These are phyloP conservation scores for Diaporthe ilicicola DNA, from an alignment of 2,329 filamentous ascomycete species.

Conservation along the genomic window DNA sequence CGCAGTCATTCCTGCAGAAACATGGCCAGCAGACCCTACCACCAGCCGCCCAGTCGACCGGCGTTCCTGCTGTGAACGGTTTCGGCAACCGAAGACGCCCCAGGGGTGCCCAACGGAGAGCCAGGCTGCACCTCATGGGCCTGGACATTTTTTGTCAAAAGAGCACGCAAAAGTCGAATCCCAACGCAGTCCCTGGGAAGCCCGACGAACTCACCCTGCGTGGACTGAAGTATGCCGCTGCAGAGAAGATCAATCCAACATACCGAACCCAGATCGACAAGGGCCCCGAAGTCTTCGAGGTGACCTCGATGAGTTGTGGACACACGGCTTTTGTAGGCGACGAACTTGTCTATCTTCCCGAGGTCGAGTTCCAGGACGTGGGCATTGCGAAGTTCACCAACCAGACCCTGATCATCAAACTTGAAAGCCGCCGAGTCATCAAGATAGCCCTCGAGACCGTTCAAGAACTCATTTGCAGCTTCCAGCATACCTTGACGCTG, in stretches of 20 bases:
- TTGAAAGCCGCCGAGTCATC: slow-evolving; percentile 44
- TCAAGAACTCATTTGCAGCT: slow-evolving; percentile 52
- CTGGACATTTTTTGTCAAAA: slow-evolving; percentile 41
- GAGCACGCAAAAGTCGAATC: slow-evolving; percentile 22
- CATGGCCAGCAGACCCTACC: slow-evolving; percentile 39
- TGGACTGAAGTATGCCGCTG: slow-evolving; percentile 34
- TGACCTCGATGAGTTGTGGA: slow-evolving; percentile 47
- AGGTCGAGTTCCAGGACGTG: slow-evolving; percentile 45
- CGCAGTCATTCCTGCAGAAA: slow-evolving; percentile 49
- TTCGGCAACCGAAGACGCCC: neutral
- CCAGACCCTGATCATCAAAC: slow-evolving; percentile 50
- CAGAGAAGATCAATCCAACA: slow-evolving; percentile 30
- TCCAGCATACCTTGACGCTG: slow-evolving; percentile 52
- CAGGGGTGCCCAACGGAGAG: slow-evolving; percentile 25
- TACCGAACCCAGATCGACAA: slow-evolving; percentile 13
- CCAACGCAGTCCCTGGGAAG: neutral
- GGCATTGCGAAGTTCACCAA: slow-evolving; percentile 53
- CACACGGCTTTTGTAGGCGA: slow-evolving; percentile 52
- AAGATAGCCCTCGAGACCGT: slow-evolving; percentile 61
- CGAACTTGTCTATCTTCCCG: slow-evolving; percentile 54
- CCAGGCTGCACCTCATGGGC: slow-evolving; percentile 43
- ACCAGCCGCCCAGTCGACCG: neutral
- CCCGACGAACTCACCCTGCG: slow-evolving; percentile 35
- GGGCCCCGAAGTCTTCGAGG: slow-evolving; percentile 24
- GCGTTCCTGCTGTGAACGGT: neutral